Base-by-base conservation (phyloP, 805 yeast species). In the Candida ulmi region DNA sequence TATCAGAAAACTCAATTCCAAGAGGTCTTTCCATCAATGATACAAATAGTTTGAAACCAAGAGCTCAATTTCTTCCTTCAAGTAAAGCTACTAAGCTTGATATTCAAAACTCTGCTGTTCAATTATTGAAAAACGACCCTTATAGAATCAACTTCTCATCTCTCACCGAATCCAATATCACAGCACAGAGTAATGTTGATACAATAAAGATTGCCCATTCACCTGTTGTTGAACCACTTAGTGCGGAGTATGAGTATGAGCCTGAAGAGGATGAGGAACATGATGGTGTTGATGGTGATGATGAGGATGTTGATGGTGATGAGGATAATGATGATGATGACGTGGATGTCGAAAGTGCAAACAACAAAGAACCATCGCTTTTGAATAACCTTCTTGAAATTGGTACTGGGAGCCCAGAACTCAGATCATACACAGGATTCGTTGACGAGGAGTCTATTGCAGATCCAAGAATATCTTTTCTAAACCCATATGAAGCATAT, bases 401-500 rank as follows among this genome's bases (percentile, higher is more conserved):
- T 15, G 3, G 37, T 11, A 16, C 27, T 25, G 4, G 17, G 3
- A 28, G 27, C n/a, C 30, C 28, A 16, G 18, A 28, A 19, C 8
- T 35, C 28, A 5, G 44, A 35, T 28, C 37, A 8, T 26, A 8
- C 28, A 5, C n/a, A 8, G 11, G 6, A 12, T 9, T 26, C 13
- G n/a, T 13, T 8, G 28, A 26, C 6, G 28, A 13, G 11, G 30
- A 24, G 5, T 7, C 30, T 24, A 24, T 25, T 11, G 32, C 27
- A 6, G 46, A 46, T 30, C 41, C 40, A 18, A 38, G 39, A 19
- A 24, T 36, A 3, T 47, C 51, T 8, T 39, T 35, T 15, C 45
- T 54, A 38, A 43, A 45, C 18, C 50, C 52, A 3, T 34, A 41
- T 30, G 27, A 42, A 19, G 23, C 36, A 3, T 55, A 19, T 31